These are phyloP conservation scores for Hsuehochloa calcarea DNA, from an alignment of 176 grass and related monocot species.

Conservation along the genomic window DNA sequence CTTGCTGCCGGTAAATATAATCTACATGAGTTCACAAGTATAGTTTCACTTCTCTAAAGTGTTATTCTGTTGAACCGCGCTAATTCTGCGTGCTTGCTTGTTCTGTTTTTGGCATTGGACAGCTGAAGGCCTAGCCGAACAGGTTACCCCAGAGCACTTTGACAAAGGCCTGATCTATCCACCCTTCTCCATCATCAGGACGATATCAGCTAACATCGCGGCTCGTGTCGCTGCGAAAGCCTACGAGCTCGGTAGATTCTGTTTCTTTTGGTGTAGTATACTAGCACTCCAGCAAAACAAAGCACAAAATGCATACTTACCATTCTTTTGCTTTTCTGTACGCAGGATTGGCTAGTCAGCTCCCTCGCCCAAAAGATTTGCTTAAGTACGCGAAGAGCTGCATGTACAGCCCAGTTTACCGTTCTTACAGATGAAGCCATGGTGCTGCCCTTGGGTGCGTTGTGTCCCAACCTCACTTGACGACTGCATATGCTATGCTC, in stretches of 20 bases:
- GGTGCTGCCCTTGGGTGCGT: neutral
- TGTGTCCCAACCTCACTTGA: neutral
- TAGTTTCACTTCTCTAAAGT: neutral
- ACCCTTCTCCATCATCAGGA: slow-evolving; percentile 77
- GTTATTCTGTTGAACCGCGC: neutral
- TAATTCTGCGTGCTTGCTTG: slow-evolving; percentile 3
- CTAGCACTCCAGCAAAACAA: neutral
- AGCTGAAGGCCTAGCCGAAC: slow-evolving; percentile 74
- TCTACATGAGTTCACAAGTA: neutral
- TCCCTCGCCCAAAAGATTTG: slow-evolving; percentile 66
- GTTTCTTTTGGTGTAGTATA: neutral
- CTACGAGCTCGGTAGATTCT: slow-evolving; percentile 70
- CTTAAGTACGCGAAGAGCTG: slow-evolving; percentile 76
- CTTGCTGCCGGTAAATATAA: slow-evolving; percentile 74
- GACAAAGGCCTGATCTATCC: slow-evolving; percentile 83
- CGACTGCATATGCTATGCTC: neutral
- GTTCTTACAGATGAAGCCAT: slow-evolving; percentile 51
- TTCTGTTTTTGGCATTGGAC: slow-evolving; percentile 20
- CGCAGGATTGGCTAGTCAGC: slow-evolving; percentile 74
- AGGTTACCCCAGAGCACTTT: slow-evolving; percentile 71
- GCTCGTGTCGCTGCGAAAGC: slow-evolving; percentile 65
- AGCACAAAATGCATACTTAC: neutral
- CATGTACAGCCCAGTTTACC: slow-evolving; percentile 90
- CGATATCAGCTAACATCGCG: slow-evolving; percentile 82
- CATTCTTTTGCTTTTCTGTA: slow-evolving; percentile 2